Evolutionary conservation across 768 basidiomycete genomes (phyloP).

Genomic region (Boletellus sp.): DNA sequence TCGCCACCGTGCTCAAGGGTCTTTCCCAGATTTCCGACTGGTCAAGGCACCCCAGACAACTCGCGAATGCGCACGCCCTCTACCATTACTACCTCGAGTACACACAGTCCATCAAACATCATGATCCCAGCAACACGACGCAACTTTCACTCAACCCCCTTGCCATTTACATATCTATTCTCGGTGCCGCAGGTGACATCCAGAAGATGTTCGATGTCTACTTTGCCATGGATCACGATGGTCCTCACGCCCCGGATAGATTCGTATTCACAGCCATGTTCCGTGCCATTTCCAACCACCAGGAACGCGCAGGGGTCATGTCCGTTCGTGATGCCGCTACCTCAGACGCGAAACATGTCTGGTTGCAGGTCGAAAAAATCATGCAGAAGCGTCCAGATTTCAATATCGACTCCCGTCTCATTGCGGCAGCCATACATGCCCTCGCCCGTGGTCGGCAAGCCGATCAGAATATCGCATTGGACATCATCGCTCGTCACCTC

Average conservation of each 20-base stretch:
- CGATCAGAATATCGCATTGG: slow-evolving; percentile 66
- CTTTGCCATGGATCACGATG: slow-evolving; percentile 60
- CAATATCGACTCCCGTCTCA: slow-evolving; percentile 49
- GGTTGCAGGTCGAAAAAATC: slow-evolving; percentile 60
- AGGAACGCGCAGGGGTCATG: slow-evolving; percentile 16
- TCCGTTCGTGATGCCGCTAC: slow-evolving; percentile 41
- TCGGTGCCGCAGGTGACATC: slow-evolving; percentile 55
- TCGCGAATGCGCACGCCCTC: slow-evolving; percentile 55
- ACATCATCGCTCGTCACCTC: slow-evolving; percentile 58
- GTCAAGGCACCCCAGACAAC: slow-evolving; percentile 54
- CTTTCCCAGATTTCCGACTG: slow-evolving; percentile 61
- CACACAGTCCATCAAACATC: slow-evolving; percentile 44
- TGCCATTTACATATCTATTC: slow-evolving; percentile 61
- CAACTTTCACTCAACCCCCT: slow-evolving; percentile 46
- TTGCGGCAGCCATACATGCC: slow-evolving; percentile 50
- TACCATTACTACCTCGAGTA: slow-evolving; percentile 57
- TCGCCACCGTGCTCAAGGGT: slow-evolving; percentile 64
- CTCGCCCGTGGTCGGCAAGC: slow-evolving; percentile 51
- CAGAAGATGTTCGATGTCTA: slow-evolving; percentile 76
- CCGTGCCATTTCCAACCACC: slow-evolving; percentile 37
- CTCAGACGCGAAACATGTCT: slow-evolving; percentile 67
- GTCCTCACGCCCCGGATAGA: slow-evolving; percentile 57
- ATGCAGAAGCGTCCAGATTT: slow-evolving; percentile 44
- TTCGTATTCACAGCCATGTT: slow-evolving; percentile 68
- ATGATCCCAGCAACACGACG: slow-evolving; percentile 45